A percentile compares a stretch with the other conserved stretches of the same genome.
Evolutionary conservation across 345 rosid genomes (phyloP).

Genomic region (Boechera divaricarpa): DNA sequence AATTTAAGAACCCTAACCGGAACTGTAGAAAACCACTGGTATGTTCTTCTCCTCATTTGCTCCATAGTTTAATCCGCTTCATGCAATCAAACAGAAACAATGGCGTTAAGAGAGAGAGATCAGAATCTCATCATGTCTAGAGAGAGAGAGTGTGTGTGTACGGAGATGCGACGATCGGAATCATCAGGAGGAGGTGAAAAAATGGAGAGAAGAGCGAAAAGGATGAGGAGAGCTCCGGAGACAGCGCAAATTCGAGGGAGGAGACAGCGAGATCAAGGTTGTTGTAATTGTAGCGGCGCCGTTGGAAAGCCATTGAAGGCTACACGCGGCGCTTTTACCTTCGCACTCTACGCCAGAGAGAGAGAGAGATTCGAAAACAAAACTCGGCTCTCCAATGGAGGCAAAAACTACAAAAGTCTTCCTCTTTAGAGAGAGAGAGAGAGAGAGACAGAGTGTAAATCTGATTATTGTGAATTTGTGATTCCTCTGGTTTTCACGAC

Average conservation of each 20-base stretch:
- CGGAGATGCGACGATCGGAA: constrained; percentile 52
- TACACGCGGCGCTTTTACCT: constrained; percentile 36
- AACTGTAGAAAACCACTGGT: constrained; percentile 54
- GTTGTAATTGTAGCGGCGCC: constrained; percentile 71
- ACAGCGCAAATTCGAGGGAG: constrained; percentile 56
- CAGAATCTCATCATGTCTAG: not conserved
- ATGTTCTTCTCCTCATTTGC: constrained; percentile 42
- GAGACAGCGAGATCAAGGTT: constrained; percentile 58
- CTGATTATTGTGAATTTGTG: constrained; percentile 10
- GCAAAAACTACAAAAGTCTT: constrained; percentile 25
- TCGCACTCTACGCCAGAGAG: constrained; percentile 21
- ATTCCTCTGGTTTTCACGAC: constrained; percentile 24
- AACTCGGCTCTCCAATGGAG: constrained; percentile 23
- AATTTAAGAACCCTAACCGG: constrained; percentile 67
- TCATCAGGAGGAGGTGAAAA: constrained; percentile 74
- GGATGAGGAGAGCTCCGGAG: constrained; percentile 65
- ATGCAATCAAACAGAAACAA: constrained; percentile 24
- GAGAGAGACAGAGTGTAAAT: not conserved
- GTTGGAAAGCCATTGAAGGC: constrained; percentile 63
- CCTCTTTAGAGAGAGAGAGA: constrained; percentile 10
- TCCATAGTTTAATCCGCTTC: constrained; percentile 41
- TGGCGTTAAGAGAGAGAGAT: constrained; percentile 24
- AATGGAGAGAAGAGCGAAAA: constrained; percentile 71
- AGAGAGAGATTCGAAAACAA: constrained; percentile 14
- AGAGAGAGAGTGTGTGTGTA: constrained; percentile 34